Base-by-base conservation (phyloP, 2,329 filamentous ascomycete genomes). In the Zymoseptoria passerinii region DNA sequence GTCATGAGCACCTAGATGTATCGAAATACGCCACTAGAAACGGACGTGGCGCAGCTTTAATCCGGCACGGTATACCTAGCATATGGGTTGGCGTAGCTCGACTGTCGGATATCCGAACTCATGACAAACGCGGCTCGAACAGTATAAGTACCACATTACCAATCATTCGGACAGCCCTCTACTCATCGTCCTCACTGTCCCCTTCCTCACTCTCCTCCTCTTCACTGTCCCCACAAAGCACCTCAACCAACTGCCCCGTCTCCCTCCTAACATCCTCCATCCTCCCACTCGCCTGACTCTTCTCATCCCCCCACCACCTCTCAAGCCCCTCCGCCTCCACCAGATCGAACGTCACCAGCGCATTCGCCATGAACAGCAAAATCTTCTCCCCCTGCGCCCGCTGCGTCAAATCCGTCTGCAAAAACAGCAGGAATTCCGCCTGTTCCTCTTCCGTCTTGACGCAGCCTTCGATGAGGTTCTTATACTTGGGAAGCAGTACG, bases 251-350 rank as follows among this genome's bases (percentile, higher is more conserved):
- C 55, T 86, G 84, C 67, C 84, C 80, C 58, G 89, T 90, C 76
- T 88, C 88, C 61, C 82, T 83, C 71, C 86, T 86, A 16, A 96
- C 83, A 53, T 76, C 81, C 59, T 75, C 74, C 85, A 96, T 83
- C 55, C 83, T 82, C 57, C 88, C 87, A 13, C 79, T 84, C 57
- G 84, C 85, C 23, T 76, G 81, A 5, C 87, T 86, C 68, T 85
- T 80, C 73, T 81, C 80, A 71, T 95, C 87, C 19, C 79, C 82
- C 92, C 92, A 97, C 94, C 94, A 99, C 52, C 82, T 81, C 67
- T 92, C 76, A 65, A 96, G 89, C 0, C 88, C 91, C 49, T 96
- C 92, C 69, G 96, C 90, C 71, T 96, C 90, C 1, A 96, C 76
- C 16, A 95, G 81, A 64, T 97, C 94, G 53, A 88, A 75, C 64